Evolutionary conservation across 1,284 basidiomycete genomes (phyloP).

Genomic region (Moniliella sp.): DNA sequence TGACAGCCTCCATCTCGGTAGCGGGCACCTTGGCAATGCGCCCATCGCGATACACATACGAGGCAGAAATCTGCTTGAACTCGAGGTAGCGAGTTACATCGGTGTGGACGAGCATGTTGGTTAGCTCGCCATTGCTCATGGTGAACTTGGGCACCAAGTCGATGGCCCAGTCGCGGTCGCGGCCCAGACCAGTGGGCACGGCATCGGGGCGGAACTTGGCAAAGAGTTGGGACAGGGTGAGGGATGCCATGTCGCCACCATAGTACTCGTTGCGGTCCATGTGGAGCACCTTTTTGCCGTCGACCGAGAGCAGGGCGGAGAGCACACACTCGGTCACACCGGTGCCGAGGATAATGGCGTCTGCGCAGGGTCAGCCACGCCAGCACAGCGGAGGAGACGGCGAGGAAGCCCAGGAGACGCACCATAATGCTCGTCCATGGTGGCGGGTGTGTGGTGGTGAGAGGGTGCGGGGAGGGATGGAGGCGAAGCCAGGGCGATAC

Average conservation of each 20-base stretch:
- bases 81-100: constrained; percentile 97
- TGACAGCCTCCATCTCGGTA: constrained; percentile 84
- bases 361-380: not conserved
- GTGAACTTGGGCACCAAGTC: constrained; percentile 41
- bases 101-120: constrained; percentile 93
- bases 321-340: constrained; percentile 63
- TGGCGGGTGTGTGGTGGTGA: too few relatives aligned
- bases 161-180: constrained; percentile 32
- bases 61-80: constrained; percentile 98
- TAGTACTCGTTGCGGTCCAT: constrained; percentile 99
- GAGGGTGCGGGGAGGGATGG: too few relatives aligned
- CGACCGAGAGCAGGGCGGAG: constrained; percentile 67
- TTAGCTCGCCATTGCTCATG: constrained; percentile 90
- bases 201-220: constrained; percentile 58
- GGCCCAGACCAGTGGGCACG: constrained; percentile 38
- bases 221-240: constrained; percentile 94
- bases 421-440: too few relatives aligned
- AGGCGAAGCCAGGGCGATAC: too few relatives aligned
- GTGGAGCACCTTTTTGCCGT: constrained; percentile 97
- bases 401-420: too few relatives aligned
- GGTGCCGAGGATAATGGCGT: constrained; percentile 2
- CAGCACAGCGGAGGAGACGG: too few relatives aligned
- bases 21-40: constrained; percentile 92
- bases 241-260: constrained; percentile 83
- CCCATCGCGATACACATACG: constrained; percentile 89